A percentile compares a stretch with the other conserved stretches of the same genome.
These are phyloP conservation scores for Xerophyta viscosa DNA, from an alignment of 106 monocot genomes.

Conservation along the genomic window DNA sequence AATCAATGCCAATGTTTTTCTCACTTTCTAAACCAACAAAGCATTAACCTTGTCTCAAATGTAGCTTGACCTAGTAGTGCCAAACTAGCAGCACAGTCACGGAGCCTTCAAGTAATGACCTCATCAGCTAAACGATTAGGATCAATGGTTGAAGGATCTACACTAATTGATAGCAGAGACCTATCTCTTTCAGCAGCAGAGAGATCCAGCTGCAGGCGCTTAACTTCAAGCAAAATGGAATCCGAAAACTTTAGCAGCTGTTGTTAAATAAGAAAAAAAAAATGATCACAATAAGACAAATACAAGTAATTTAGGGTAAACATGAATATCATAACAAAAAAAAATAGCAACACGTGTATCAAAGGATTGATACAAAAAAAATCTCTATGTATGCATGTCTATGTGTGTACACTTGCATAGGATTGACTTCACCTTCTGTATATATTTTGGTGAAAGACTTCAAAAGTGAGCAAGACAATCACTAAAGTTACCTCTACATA, in stretches of 20 bases:
- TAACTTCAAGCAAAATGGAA: constrained; percentile 80
- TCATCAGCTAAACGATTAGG: constrained; percentile 78
- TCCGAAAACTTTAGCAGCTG: constrained; percentile 48
- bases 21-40: constrained; percentile 66
- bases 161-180: constrained; percentile 55
- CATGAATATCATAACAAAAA: too few relatives aligned
- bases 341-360: too few relatives aligned
- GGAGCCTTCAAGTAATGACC: constrained; percentile 31
- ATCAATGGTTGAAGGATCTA: constrained; percentile 82
- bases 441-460: too few relatives aligned
- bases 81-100: constrained; percentile 57
- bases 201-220: constrained; percentile 57
- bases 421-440: too few relatives aligned
- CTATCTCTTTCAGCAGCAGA: constrained; percentile 90
- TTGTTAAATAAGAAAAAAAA: not conserved
- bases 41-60: constrained; percentile 74
- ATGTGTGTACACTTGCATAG: too few relatives aligned
- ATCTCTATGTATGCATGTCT: too few relatives aligned
- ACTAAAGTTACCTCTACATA: not conserved
- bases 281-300: too few relatives aligned
- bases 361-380: too few relatives aligned
- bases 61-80: constrained; percentile 61
- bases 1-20: constrained; percentile 47
- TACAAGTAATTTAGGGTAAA: too few relatives aligned
- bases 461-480: too few relatives aligned